Conservation (phyloP, 78 protist genomes). For the Dictyostelium citrinum region DNA sequence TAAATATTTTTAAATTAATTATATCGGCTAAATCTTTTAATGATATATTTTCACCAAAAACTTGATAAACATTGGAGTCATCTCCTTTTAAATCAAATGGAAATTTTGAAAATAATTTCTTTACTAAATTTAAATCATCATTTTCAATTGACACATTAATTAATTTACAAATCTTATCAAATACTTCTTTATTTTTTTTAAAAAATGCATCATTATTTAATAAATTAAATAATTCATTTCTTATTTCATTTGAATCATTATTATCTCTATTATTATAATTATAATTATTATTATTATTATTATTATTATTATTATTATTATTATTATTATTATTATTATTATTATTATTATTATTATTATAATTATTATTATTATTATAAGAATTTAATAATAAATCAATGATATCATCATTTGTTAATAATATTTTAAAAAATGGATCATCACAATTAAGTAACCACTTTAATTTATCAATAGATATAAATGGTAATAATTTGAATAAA, state of each 20-base stretch:
- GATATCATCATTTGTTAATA: neutral
- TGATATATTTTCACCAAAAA: neutral
- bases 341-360: too few species aligned
- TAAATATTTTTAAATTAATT: neutral
- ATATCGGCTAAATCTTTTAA: neutral
- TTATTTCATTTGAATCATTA: neutral
- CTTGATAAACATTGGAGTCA: neutral
- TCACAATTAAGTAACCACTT: neutral
- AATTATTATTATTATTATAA: too few species aligned
- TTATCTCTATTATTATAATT: too few species aligned
- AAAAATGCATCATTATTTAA: neutral
- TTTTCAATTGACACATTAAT: neutral
- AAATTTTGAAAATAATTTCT: neutral
- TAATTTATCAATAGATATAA: neutral
- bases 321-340: too few species aligned
- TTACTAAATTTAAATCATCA: neutral
- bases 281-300: too few species aligned
- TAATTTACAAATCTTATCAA: neutral
- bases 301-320: too few species aligned
- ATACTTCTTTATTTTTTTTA: neutral
- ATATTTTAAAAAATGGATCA: neutral
- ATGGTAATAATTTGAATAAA: neutral
- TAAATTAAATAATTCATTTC: neutral
- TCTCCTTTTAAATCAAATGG: neutral
- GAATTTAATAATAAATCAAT: neutral